phyloP scores from a whole-genome alignment of 2,329 filamentous ascomycete genomes.

The Penicillium sp. region DNA sequence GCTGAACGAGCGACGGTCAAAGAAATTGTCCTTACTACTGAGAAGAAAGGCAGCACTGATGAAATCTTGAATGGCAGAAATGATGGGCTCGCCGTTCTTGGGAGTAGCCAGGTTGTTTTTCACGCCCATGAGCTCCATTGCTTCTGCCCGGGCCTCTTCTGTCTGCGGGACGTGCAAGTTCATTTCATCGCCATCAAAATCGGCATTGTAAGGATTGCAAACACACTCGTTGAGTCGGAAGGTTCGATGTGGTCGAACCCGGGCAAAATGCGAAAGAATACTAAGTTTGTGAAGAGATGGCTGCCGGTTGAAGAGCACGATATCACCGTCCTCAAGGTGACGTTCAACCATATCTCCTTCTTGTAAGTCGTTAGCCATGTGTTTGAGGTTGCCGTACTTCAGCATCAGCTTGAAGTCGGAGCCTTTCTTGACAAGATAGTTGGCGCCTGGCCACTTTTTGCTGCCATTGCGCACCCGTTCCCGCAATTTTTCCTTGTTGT shows the following conservation, averaged over 20 bases:
- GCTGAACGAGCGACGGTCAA: slow-evolving; percentile 78
- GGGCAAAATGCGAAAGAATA: slow-evolving; percentile 93
- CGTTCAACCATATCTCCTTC: slow-evolving; percentile 88
- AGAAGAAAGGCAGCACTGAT: slow-evolving; percentile 91
- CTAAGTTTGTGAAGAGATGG: slow-evolving; percentile 96
- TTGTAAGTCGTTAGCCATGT: slow-evolving; percentile 66
- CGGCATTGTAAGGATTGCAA: slow-evolving; percentile 95
- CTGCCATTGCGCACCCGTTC: slow-evolving; percentile 69
- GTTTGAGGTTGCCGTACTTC: slow-evolving; percentile 65
- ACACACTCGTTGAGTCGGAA: slow-evolving; percentile 98
- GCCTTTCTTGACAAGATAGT: slow-evolving; percentile 68
- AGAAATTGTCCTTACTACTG: slow-evolving; percentile 89
- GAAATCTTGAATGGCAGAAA: slow-evolving; percentile 98
- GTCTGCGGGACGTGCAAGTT: slow-evolving; percentile 97
- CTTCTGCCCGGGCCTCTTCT: slow-evolving; percentile 90
- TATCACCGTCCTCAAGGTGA: slow-evolving; percentile 89
- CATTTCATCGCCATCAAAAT: slow-evolving; percentile 99
- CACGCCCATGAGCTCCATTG: slow-evolving; percentile 94
- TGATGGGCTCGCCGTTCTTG: slow-evolving; percentile 96
- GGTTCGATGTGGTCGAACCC: slow-evolving; percentile 89
- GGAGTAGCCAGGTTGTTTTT: slow-evolving; percentile 94
- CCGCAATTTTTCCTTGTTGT: slow-evolving; percentile 78
- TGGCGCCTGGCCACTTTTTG: slow-evolving; percentile 78
- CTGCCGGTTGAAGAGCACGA: slow-evolving; percentile 96
- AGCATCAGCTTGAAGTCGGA: slow-evolving; percentile 67